phyloP scores from a whole-genome alignment of 2,329 filamentous ascomycete species.

The Chalara sp. region DNA sequence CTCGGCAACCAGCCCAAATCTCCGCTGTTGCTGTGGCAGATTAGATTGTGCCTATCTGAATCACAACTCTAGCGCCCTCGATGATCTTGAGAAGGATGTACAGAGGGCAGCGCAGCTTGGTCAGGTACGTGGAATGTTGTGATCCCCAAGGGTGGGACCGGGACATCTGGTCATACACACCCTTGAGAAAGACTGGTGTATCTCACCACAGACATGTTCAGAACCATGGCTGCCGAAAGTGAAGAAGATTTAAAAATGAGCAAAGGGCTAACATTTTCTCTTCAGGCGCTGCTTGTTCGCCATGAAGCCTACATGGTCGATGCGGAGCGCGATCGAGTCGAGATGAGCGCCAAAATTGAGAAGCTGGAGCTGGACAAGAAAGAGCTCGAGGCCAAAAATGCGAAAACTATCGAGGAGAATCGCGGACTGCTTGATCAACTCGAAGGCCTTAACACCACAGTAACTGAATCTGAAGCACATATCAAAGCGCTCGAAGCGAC shows the following conservation, averaged over 20 bases:
- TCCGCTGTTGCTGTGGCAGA: conserved; percentile 79
- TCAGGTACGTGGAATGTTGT: conserved; percentile 64
- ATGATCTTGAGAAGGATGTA: conserved; percentile 81
- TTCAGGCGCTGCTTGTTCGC: conserved; percentile 82
- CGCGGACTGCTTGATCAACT: conserved; percentile 74
- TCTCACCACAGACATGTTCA: too few species aligned
- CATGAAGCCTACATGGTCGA: conserved; percentile 94
- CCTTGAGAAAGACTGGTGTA: too few species aligned
- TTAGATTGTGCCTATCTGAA: conserved; percentile 71
- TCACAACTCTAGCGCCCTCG: conserved; percentile 72
- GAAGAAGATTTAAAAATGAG: conserved; percentile 13
- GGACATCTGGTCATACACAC: too few species aligned
- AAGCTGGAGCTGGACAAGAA: conserved; percentile 68
- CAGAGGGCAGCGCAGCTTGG: conserved; percentile 80
- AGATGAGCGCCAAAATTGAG: conserved; percentile 67
- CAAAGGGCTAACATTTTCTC: conserved; percentile 59
- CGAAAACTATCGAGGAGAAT: conserved; percentile 76
- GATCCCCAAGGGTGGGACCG: too few species aligned
- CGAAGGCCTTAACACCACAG: conserved; percentile 73
- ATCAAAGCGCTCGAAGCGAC: conserved; percentile 71
- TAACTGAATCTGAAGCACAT: conserved; percentile 72
- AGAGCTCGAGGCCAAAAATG: conserved; percentile 70
- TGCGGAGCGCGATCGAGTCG: conserved; percentile 75
- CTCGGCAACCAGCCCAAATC: not conserved
- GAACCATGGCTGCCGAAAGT: not conserved